A percentile compares a stretch with the other conserved stretches of the same genome.
Conservation (phyloP, 306 rosid genomes). For the Gynostemma pentaphyllum region DNA sequence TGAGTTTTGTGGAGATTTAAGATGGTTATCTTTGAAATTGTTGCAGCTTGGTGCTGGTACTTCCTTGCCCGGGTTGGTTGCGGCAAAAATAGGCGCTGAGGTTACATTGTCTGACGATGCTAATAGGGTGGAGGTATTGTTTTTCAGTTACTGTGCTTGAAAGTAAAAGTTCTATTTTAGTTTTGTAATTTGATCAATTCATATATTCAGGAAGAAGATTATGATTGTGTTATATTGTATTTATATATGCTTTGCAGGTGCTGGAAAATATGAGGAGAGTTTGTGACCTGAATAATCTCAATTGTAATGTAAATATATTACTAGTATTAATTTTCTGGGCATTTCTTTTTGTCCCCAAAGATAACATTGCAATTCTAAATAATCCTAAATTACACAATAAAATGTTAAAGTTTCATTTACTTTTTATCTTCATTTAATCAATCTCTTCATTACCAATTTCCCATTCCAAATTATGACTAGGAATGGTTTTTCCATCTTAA, state of each 20-base stretch:
- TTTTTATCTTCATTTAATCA: no score
- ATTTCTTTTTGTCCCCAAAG: not conserved
- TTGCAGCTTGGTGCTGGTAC: conserved; percentile 81
- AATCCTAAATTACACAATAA: no score
- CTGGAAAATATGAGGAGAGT: conserved; percentile 69
- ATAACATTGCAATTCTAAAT: not conserved
- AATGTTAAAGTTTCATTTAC: not conserved
- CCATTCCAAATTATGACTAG: not conserved
- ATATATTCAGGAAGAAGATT: not conserved
- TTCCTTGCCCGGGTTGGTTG: conserved; percentile 75
- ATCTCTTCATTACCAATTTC: not conserved
- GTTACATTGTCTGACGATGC: conserved; percentile 67
- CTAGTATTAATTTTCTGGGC: not conserved
- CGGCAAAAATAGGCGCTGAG: conserved; percentile 54
- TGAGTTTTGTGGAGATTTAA: no score
- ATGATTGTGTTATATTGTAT: no score
- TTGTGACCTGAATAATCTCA: conserved; percentile 57
- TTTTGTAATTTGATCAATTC: not conserved
- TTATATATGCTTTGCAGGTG: conserved; percentile 38
- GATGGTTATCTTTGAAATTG: not conserved
- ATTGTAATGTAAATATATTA: conserved; percentile 41
- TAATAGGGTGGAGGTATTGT: conserved; percentile 41
- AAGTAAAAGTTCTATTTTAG: not conserved
- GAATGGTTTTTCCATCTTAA: not conserved
- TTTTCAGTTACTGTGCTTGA: not conserved